Evolutionary conservation across 2,329 filamentous ascomycete genomes (phyloP).

Genomic region (Exophiala mesophila): DNA sequence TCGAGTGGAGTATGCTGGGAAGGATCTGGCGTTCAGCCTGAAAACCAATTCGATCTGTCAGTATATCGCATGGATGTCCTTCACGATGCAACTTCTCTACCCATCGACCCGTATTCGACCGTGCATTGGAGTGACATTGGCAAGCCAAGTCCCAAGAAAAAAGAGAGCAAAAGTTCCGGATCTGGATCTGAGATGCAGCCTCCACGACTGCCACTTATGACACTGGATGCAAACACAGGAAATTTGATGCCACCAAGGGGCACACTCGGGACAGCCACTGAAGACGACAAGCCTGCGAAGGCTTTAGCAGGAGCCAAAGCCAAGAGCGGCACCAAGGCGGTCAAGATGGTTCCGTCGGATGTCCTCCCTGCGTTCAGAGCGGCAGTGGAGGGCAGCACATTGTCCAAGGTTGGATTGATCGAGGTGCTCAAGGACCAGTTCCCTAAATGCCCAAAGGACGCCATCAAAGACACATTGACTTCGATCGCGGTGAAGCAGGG

Average conservation of each 20-base stretch:
- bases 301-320: background rate
- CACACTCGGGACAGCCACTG: background rate
- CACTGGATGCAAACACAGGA: constrained; percentile 19
- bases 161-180: constrained; percentile 29
- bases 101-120: constrained; percentile 81
- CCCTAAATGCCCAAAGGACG: constrained; percentile 62
- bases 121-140: constrained; percentile 61
- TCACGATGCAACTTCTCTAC: constrained; percentile 26
- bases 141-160: constrained; percentile 17
- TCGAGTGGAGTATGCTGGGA: constrained; percentile 84
- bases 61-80: constrained; percentile 64
- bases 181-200: constrained; percentile 29
- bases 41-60: constrained; percentile 47
- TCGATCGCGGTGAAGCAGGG: constrained; percentile 60
- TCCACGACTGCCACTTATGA: constrained; percentile 26
- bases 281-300: constrained; percentile 3
- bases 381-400: constrained; percentile 63
- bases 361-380: constrained; percentile 63
- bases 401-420: constrained; percentile 69
- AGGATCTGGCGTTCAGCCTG: constrained; percentile 42
- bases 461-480: constrained; percentile 67
- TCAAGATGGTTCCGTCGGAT: constrained; percentile 50
- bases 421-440: constrained; percentile 74
- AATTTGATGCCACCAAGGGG: background rate
- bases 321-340: constrained; percentile 12